Base-by-base conservation (phyloP, 192 early-diverging fungal genomes). In the Entomortierella beljakovae region DNA sequence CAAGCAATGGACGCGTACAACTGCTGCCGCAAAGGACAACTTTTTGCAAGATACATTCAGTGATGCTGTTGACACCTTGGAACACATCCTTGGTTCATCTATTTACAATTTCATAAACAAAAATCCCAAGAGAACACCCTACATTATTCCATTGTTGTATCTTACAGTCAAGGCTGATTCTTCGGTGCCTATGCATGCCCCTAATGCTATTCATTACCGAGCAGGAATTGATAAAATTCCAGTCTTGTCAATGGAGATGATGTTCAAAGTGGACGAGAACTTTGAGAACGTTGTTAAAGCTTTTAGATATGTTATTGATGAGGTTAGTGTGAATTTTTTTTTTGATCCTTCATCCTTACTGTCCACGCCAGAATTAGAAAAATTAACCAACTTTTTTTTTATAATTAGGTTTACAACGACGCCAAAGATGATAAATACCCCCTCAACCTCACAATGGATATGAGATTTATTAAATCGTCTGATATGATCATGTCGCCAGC, bases 131-230 rank as follows among this genome's bases (percentile, higher is more conserved):
- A 48, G 32, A 35, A 63, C 82, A 2, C 82, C 82, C 2, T 57
- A 59, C 18, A 16, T 83, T 22, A 56, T 51, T 37, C 49, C 29
- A 43, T 22, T 35, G 2, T 9, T 75, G n/a, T 57, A 50, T 7
- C 34, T 42, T 31, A 33, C 64, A 7, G 33, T 79, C 40, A 54
- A 18, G 5, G 52, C 22, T 20, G 28, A 54, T 13, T 13, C 0
- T 0, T 55, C 64, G 34, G 16, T 34, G 35, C 56, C 64, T 0
- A 10, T 79, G 10, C 25, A 64, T 7, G 74, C 66, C 13, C 74
- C 74, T 13, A 49, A 79, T 32, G 74, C 57, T 18, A 81, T 84
- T 13, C 82, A 81, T 64, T 84, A 72, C 35, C 64, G 65, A 48
- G 57, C 58, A 1, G 67, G 68, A 2, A 67, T 70, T 46, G 80